Conservation (phyloP, 352 stramenopile species). For the Phytopythium chamaehyphon region DNA sequence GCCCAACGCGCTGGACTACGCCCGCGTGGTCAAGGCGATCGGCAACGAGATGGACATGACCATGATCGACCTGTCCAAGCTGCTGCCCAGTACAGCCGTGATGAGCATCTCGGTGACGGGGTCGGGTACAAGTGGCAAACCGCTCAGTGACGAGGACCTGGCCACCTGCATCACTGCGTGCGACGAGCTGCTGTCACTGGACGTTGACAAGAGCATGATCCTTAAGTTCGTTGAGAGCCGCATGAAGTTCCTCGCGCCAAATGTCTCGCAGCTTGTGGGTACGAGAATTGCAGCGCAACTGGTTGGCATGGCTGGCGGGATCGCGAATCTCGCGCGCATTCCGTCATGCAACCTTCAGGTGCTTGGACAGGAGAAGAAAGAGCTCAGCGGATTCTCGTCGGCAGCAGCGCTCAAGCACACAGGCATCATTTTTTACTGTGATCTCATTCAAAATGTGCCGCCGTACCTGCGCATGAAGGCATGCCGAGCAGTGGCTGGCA, state of each 20-base stretch:
- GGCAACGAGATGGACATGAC: constrained; percentile 94
- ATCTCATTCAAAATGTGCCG: constrained; percentile 91
- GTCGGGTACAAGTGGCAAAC: constrained; percentile 87
- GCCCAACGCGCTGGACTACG: constrained; percentile 90
- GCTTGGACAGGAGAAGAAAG: constrained; percentile 93
- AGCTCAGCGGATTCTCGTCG: constrained; percentile 87
- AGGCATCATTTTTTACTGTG: constrained; percentile 92
- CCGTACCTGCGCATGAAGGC: constrained; percentile 93
- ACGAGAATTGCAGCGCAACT: constrained; percentile 93
- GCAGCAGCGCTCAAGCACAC: constrained; percentile 86
- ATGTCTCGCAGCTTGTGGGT: constrained; percentile 93
- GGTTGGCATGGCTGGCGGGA: constrained; percentile 92
- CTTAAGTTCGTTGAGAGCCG: constrained; percentile 90
- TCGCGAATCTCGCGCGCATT: constrained; percentile 93
- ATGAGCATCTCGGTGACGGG: constrained; percentile 95
- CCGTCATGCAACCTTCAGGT: constrained; percentile 97
- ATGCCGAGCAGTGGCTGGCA: constrained; percentile 90
- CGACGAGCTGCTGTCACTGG: constrained; percentile 86
- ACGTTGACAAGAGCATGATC: constrained; percentile 84
- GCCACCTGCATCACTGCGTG: constrained; percentile 70
- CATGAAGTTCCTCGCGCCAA: constrained; percentile 93
- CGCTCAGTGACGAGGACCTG: constrained; percentile 68
- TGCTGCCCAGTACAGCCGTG: constrained; percentile 91
- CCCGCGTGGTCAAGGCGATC: constrained; percentile 89
- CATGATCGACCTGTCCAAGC: constrained; percentile 78